A percentile compares a stretch with the other conserved stretches of the same genome.
Evolutionary conservation across 2,329 filamentous ascomycete genomes (phyloP).

Genomic region (Alternaria dauci): DNA sequence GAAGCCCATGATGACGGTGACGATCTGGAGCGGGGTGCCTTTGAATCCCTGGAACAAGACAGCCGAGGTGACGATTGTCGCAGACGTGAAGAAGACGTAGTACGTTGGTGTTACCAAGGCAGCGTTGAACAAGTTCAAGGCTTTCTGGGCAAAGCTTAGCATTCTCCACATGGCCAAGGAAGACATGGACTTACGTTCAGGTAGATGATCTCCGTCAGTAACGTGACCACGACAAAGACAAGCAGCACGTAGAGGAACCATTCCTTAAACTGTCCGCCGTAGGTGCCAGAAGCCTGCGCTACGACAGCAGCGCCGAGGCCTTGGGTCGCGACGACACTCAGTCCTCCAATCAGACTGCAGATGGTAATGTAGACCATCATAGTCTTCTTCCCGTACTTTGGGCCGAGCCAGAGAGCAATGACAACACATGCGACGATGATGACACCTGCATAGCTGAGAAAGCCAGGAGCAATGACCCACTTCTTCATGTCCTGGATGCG

Average conservation of each 20-base stretch:
- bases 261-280: slow-evolving; percentile 83
- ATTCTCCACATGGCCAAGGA: slow-evolving; percentile 7
- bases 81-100: slow-evolving; percentile 97
- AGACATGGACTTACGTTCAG: slow-evolving; percentile 76
- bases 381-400: slow-evolving; percentile 91
- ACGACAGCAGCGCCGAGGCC: slow-evolving; percentile 91
- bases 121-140: slow-evolving; percentile 94
- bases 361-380: slow-evolving; percentile 98
- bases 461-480: slow-evolving; percentile 86
- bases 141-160: slow-evolving; percentile 73
- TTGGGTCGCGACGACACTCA: slow-evolving; percentile 95
- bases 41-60: slow-evolving; percentile 95
- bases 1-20: slow-evolving; percentile 92
- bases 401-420: slow-evolving; percentile 81
- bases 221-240: slow-evolving; percentile 87
- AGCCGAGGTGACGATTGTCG: slow-evolving; percentile 92
- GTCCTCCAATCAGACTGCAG: slow-evolving; percentile 90
- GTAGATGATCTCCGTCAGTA: slow-evolving; percentile 93
- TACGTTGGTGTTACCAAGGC: slow-evolving; percentile 97
- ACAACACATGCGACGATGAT: slow-evolving; percentile 77
- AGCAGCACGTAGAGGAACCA: slow-evolving; percentile 96
- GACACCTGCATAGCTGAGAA: slow-evolving; percentile 83
- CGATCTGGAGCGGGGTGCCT: slow-evolving; percentile 79
- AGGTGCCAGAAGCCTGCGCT: slow-evolving; percentile 79
- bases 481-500: slow-evolving; percentile 92